Evolutionary conservation across 2,329 filamentous ascomycete species (phyloP).

Genomic region (Colletotrichum sp.): DNA sequence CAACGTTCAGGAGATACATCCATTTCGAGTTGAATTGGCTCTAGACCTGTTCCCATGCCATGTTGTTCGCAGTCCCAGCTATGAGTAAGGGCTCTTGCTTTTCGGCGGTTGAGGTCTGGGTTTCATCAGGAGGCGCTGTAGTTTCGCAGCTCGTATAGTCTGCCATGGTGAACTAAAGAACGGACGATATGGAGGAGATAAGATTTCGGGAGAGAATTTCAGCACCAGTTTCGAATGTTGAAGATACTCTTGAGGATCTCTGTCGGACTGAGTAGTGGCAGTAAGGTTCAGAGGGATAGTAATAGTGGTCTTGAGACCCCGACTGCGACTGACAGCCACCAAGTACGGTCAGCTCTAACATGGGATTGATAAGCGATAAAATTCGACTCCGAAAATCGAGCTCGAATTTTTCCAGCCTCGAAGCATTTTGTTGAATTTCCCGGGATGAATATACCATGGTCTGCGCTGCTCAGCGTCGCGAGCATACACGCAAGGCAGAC

Average conservation of each 20-base stretch:
- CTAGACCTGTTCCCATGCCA: constrained; percentile 33
- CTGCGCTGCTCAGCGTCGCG: background rate
- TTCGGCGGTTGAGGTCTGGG: background rate
- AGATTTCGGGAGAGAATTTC: background rate
- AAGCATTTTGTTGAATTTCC: background rate
- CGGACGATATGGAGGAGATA: background rate
- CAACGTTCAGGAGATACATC: constrained; percentile 31
- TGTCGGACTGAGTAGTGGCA: fast-evolving
- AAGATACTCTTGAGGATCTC: background rate
- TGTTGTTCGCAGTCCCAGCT: background rate
- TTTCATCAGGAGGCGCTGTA: background rate
- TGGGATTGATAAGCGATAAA: background rate
- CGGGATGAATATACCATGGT: background rate
- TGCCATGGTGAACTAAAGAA: background rate
- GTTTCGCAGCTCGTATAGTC: background rate
- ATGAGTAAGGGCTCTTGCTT: constrained; percentile 26
- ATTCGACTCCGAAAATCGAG: background rate
- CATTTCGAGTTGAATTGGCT: constrained; percentile 34
- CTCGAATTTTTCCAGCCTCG: background rate
- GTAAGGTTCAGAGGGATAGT: background rate
- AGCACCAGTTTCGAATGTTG: too few species aligned
- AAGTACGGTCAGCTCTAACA: background rate
- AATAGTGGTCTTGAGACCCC: background rate
- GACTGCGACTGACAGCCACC: background rate
- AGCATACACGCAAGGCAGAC: background rate